A percentile compares a stretch with the other conserved stretches of the same genome.
phyloP scores from a whole-genome alignment of 1,139 yeast species.

The Candida sanyaensis region DNA sequence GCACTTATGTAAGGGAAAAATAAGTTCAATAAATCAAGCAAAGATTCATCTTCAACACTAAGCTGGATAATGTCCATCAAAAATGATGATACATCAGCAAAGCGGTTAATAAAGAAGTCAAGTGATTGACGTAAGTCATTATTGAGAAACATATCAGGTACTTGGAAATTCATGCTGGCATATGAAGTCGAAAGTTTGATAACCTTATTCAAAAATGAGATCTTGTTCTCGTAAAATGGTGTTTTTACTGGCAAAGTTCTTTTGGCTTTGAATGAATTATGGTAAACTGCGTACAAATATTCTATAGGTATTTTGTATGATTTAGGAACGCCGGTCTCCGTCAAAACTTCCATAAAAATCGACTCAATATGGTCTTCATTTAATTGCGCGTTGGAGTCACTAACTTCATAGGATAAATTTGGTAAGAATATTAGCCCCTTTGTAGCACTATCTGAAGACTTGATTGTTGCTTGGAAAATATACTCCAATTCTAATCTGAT shows the following conservation, averaged over 20 bases:
- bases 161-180: constrained; percentile 69
- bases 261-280: constrained; percentile 35
- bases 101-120: constrained; percentile 29
- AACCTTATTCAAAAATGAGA: constrained; percentile 47
- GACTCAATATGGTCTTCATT: constrained; percentile 41
- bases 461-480: constrained; percentile 42
- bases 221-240: constrained; percentile 36
- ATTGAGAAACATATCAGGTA: constrained; percentile 63
- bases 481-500: constrained; percentile 30
- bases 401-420: constrained; percentile 40
- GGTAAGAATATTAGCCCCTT: constrained; percentile 29
- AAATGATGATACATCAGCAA: constrained; percentile 50
- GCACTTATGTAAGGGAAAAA: constrained; percentile 51
- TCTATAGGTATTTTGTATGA: constrained; percentile 37
- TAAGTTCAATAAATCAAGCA: constrained; percentile 59
- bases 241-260: constrained; percentile 46
- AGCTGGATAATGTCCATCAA: constrained; percentile 57
- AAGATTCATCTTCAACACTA: constrained; percentile 65
- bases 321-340: constrained; percentile 50
- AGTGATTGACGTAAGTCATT: constrained; percentile 33
- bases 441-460: constrained; percentile 10
- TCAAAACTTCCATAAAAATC: constrained; percentile 54
- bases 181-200: constrained; percentile 61
- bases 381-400: constrained; percentile 22
- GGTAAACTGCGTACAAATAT: constrained; percentile 50